Evolutionary conservation across 1,284 basidiomycete species (phyloP).

Genomic region (Xerocomus amazonicus): DNA sequence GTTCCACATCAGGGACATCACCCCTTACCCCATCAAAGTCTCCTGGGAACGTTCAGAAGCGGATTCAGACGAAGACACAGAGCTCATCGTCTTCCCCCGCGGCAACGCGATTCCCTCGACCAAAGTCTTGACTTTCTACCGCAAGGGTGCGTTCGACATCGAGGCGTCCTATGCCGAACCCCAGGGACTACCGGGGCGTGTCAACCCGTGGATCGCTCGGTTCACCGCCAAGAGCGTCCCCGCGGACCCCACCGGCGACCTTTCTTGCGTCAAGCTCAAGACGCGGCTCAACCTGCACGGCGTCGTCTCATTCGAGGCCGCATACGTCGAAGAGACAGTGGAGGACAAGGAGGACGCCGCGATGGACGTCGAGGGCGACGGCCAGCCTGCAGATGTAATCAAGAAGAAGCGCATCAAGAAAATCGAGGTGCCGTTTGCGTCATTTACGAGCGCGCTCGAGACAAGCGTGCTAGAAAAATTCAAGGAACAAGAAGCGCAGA

Average conservation of each 20-base stretch:
- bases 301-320: constrained; percentile 78
- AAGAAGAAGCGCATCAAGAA: constrained; percentile 87
- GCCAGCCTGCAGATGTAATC: constrained; percentile 43
- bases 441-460: constrained; percentile 63
- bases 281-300: constrained; percentile 84
- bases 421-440: constrained; percentile 72
- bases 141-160: constrained; percentile 82
- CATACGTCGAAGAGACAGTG: constrained; percentile 73
- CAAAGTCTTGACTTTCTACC: constrained; percentile 93
- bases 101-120: constrained; percentile 86
- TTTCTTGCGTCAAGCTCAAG: constrained; percentile 84
- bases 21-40: constrained; percentile 83
- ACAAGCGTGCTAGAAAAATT: constrained; percentile 57
- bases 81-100: constrained; percentile 81
- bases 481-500: constrained; percentile 79
- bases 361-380: constrained; percentile 67
- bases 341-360: constrained; percentile 75
- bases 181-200: constrained; percentile 61
- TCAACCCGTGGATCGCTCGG: constrained; percentile 81
- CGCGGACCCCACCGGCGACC: constrained; percentile 63
- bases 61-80: constrained; percentile 84
- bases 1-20: constrained; percentile 82
- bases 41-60: constrained; percentile 73
- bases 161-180: constrained; percentile 80
- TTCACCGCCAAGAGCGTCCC: constrained; percentile 82